A percentile compares a stretch with the other conserved stretches of the same genome.
phyloP scores from a whole-genome alignment of 2,329 filamentous ascomycete species.

The Penicillium sp. region DNA sequence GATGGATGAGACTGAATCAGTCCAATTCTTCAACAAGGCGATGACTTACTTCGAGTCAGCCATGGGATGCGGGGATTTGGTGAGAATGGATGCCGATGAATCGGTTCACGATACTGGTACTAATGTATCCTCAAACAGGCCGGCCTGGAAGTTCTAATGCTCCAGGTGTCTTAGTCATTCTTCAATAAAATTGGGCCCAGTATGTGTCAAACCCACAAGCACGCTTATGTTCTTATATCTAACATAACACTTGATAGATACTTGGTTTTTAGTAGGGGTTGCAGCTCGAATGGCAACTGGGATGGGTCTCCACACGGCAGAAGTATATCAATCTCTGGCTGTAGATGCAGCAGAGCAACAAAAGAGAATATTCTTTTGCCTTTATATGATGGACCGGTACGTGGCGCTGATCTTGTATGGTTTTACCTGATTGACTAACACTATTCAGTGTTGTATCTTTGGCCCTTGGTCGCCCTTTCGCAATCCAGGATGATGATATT shows the following conservation, averaged over 20 bases:
- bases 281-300: conserved; percentile 47
- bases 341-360: conserved; percentile 36
- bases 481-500: conserved; percentile 49
- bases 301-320: conserved; percentile 43
- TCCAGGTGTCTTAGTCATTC: conserved; percentile 52
- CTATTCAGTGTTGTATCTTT: conserved; percentile 43
- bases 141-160: conserved; percentile 46
- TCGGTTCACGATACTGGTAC: background rate
- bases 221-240: background rate
- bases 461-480: conserved; percentile 47
- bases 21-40: conserved; percentile 47
- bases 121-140: conserved; percentile 25
- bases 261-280: conserved; percentile 49
- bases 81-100: conserved; percentile 18
- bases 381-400: conserved; percentile 52
- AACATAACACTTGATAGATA: conserved; percentile 31
- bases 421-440: background rate
- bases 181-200: conserved; percentile 51
- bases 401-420: background rate
- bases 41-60: conserved; percentile 44
- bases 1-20: conserved; percentile 46
- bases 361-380: conserved; percentile 48
- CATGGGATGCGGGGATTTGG: conserved; percentile 42
- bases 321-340: conserved; percentile 36
- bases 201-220: conserved; percentile 22